Base-by-base conservation (phyloP, 2,329 filamentous ascomycete species). In the Cadophora malorum region DNA sequence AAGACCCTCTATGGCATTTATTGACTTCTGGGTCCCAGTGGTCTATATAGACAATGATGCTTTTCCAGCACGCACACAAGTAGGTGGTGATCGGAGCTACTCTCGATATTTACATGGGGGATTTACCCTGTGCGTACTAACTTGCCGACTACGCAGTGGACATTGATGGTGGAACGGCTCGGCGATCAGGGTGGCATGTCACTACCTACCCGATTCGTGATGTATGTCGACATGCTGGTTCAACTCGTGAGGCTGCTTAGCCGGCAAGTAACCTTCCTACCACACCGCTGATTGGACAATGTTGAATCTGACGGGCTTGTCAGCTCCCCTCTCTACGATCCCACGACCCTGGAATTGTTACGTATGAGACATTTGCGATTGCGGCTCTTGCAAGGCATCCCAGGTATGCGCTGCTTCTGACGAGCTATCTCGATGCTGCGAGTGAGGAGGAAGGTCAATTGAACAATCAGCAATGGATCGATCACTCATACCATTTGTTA, bases 121-220 rank as follows among this genome's bases (percentile, higher is more conserved):
- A 9, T 25, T 38, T 33, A 19, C 33, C 33, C 56, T 35, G 19
- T 10, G n/a, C 21, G 33, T 19, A 59, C 56, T 59, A 21, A 59
- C 12, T 23, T 45, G 10, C 21, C 35, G 14, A 59, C 9, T 25
- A 41, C 81, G 45, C 82, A 86, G 64, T 90, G 88, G 87, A 81
- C 83, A 52, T 82, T 81, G 71, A 88, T 89, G 85, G 87, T 84
- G 73, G 81, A 88, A 75, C 78, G 79, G 5, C 82, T 89, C 81
- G 82, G 81, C 8, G 80, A 83, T 28, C 85, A 89, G 73, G 82
- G 82, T 3, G 82, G 80, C 0, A 80, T 86, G 38, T 79, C 80
- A 6, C 78, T 90, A 1, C 82, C 83, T 0, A 82, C 83, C 19
- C 80, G 86, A 7, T 88, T 89, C 69, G 76, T 81, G 33, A 80